Evolutionary conservation across 2,329 filamentous ascomycete genomes (phyloP), one percentile per base, ranked within the genome.

Genomic region (Scedosporium boydii): DNA sequence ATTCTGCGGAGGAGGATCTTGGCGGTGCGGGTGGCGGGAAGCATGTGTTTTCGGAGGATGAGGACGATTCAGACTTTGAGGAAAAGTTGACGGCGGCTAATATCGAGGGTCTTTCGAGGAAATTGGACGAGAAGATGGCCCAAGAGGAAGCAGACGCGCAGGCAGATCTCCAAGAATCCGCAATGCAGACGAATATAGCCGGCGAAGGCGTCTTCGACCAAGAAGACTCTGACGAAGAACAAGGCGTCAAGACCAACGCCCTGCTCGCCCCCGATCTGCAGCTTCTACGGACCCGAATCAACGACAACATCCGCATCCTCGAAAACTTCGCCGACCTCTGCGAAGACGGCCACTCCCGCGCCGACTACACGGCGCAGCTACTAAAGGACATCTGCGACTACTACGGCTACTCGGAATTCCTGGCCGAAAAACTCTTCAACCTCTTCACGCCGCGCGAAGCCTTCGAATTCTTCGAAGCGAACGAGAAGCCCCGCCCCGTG

Each of bases 381-480:
- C 77, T 98, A 65, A 90, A 91, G 76, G 95, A 99, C 71, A 90
- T 98, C 64, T 97, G 92, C 78, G 86, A 89, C 62, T 99, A 99
- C 81, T 99, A 99, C 73, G 93, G 93, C 64, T 99, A 99, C 80
- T 96, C 90, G 3, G 86, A 89, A 44, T 98, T 89, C 77, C 83
- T 99, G n/a, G 95, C 93, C 4, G 91, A 96, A 76, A 99, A 98
- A 81, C 86, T 99, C 16, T 92, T 93, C 78, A 88, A 89, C 71
- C 86, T 99, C 6, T 98, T 99, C 77, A 87, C 92, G 1, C 91
- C 95, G 0, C 87, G 89, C 69, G 95, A 99, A 78, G 95, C 95
- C 0, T 96, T 98, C 69, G 93, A 93, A 62, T 99, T 99, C 77
- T 98, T 99, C 78, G 95, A 99, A 78, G 93, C 93, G 69, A 99